A percentile compares a stretch with the other conserved stretches of the same genome.
phyloP scores from a whole-genome alignment of 2,329 filamentous ascomycete genomes.

The Sporothrix protearum region DNA sequence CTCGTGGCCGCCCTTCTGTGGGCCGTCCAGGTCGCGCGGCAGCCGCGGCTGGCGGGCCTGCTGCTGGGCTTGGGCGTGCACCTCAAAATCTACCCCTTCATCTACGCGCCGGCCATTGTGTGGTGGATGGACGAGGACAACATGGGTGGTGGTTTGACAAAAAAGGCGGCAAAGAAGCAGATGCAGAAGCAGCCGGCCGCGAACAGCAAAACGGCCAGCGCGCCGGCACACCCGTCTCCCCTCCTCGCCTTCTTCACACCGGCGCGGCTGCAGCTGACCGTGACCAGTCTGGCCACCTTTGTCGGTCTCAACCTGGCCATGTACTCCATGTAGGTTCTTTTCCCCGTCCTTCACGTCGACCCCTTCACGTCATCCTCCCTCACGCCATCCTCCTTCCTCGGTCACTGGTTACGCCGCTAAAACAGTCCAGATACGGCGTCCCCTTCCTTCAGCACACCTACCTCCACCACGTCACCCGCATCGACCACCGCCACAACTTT shows the following conservation, averaged over 20 bases:
- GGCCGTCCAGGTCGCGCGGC: slow-evolving; percentile 62
- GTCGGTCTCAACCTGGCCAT: slow-evolving; percentile 69
- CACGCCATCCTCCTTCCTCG: too few relatives aligned
- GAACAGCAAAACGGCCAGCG: slow-evolving; percentile 23
- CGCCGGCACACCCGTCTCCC: neutral
- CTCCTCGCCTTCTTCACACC: slow-evolving; percentile 47
- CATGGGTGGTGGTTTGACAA: slow-evolving; percentile 31
- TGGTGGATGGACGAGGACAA: slow-evolving; percentile 70
- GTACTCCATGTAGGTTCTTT: slow-evolving; percentile 62
- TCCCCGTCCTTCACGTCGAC: neutral
- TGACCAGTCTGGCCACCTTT: slow-evolving; percentile 71
- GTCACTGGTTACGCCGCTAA: slow-evolving; percentile 17
- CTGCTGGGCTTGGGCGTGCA: slow-evolving; percentile 83
- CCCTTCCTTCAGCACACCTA: slow-evolving; percentile 88
- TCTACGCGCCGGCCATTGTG: slow-evolving; percentile 78
- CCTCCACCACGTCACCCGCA: slow-evolving; percentile 84
- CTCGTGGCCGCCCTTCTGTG: slow-evolving; percentile 80
- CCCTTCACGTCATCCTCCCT: too few relatives aligned
- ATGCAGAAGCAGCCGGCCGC: too few relatives aligned
- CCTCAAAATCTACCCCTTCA: slow-evolving; percentile 98
- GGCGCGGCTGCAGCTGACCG: slow-evolving; percentile 54
- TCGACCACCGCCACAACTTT: slow-evolving; percentile 98
- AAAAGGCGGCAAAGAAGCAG: too few relatives aligned
- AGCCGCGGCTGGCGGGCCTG: slow-evolving; percentile 63
- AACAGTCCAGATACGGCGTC: slow-evolving; percentile 61